Base-by-base conservation (phyloP, 2,329 filamentous ascomycete genomes). In the Cladorrhinum sp. region DNA sequence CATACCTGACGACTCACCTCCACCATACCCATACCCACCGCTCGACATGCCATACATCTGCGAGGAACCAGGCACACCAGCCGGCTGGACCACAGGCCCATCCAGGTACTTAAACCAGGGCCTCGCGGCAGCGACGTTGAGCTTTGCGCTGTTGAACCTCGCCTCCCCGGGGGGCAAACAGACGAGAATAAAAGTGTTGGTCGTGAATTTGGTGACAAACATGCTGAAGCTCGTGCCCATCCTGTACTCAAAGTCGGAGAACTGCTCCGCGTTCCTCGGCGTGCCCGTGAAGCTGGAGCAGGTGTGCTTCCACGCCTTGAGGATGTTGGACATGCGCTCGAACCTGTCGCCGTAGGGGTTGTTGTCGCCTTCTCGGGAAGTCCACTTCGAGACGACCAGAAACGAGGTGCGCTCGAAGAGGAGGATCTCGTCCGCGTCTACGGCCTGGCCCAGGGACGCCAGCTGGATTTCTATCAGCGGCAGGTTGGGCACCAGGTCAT, bases 251-350 rank as follows among this genome's bases (percentile, higher is more conserved):
- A 94, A 88, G 68, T 91, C 82, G 52, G 86, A 86, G 69, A 94
- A 93, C 74, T 92, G 90, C 75, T 92, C 90, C 3, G 88, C 87
- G 65, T 90, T 90, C 57, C 90, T 87, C n/a, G 90, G 89, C 24
- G 89, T 90, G 54, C 89, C 89, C 1, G 89, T 92, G 74, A 90
- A 92, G 68, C 89, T 86, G 59, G 85, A 87, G 62, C 85, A 84
- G 65, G 80, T 86, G 78, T 98, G 94, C 80, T 98, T 99, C 80
- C 98, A 97, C 62, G 94, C 93, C 79, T 99, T 99, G 77, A 99
- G 90, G 71, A 99, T 97, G 74, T 96, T 98, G 64, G 90, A 95
- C 72, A 99, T 90, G 68, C 83, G 89, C 80, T 99, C 95, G 69
- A 96, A 92, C 2, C 95, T 90, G 76, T 99, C 95, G 55, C 89